Evolutionary conservation across 2,329 filamentous ascomycete genomes (phyloP).

Genomic region (Fusarium setosum): DNA sequence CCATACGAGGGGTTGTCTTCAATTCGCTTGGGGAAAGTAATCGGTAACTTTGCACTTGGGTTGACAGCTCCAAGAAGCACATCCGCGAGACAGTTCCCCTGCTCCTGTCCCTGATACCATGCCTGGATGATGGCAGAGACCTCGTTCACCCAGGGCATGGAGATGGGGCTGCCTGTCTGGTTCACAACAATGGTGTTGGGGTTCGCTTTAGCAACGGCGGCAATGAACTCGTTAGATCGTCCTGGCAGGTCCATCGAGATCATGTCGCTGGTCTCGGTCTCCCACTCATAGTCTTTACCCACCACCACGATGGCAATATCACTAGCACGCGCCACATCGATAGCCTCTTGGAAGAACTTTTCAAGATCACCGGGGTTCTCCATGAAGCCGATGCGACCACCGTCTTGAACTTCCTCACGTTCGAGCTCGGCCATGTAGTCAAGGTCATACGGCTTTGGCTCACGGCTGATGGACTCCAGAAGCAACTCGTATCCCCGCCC

Average conservation of each 20-base stretch:
- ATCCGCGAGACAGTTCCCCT: conserved; percentile 36
- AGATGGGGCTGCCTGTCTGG: conserved; percentile 45
- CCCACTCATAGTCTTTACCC: conserved; percentile 29
- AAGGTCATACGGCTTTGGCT: conserved; percentile 26
- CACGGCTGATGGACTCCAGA: conserved; percentile 21
- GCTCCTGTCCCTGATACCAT: conserved; percentile 39
- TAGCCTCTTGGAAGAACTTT: conserved; percentile 11
- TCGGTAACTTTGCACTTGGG: conserved; percentile 67
- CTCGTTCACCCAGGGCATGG: conserved; percentile 41
- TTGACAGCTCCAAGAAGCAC: conserved; percentile 27
- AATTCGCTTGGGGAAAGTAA: conserved; percentile 71
- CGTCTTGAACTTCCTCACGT: conserved; percentile 28
- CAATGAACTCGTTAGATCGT: conserved; percentile 16
- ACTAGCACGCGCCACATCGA: conserved; percentile 12
- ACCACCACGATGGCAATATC: conserved; percentile 21
- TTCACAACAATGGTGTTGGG: conserved; percentile 27
- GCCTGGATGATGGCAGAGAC: conserved; percentile 49
- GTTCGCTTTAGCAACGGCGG: neutral
- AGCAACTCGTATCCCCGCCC: conserved; percentile 15
- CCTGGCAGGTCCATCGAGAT: conserved; percentile 22
- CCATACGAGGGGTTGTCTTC: conserved; percentile 77
- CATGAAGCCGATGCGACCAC: conserved; percentile 25
- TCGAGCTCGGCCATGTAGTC: conserved; percentile 22
- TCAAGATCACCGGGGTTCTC: conserved; percentile 25
- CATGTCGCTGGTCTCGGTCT: conserved; percentile 27